Evolutionary conservation across 1,284 basidiomycete genomes (phyloP).

Genomic region (Ceratobasidium sp.): DNA sequence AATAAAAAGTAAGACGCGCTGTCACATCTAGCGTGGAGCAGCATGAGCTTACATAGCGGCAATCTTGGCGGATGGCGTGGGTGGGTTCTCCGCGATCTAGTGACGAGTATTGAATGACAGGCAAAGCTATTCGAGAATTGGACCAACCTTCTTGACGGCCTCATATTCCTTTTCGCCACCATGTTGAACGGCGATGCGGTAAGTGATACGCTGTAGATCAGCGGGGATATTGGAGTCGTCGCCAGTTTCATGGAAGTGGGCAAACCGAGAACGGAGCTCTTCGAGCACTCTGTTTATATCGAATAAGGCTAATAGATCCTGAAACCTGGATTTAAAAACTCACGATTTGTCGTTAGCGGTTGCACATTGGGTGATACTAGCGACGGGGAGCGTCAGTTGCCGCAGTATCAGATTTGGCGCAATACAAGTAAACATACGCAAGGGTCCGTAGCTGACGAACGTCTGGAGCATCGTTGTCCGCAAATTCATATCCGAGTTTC

Average conservation of each 20-base stretch:
- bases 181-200: conserved; percentile 65
- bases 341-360: conserved; percentile 66
- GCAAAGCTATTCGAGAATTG: conserved; percentile 45
- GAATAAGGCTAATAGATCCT: conserved; percentile 3
- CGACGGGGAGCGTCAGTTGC: neutral
- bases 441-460: conserved; percentile 77
- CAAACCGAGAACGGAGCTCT: conserved; percentile 79
- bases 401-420: neutral
- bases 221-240: conserved; percentile 83
- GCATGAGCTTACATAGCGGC: conserved; percentile 64
- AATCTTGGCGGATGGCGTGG: conserved; percentile 72
- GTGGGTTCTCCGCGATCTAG: conserved; percentile 58
- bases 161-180: conserved; percentile 84
- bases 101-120: neutral
- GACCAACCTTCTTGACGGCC: conserved; percentile 71
- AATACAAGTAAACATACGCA: conserved; percentile 53
- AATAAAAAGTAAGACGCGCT: conserved; percentile 11
- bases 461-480: conserved; percentile 72
- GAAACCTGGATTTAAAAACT: conserved; percentile 8
- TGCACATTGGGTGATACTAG: conserved; percentile 67
- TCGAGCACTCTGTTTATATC: conserved; percentile 64
- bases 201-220: conserved; percentile 69
- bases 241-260: conserved; percentile 69
- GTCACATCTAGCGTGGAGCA: conserved; percentile 48
- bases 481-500: conserved; percentile 80